A percentile compares a stretch with the other conserved stretches of the same genome.
phyloP scores from a whole-genome alignment of 2,329 filamentous ascomycete species.

The Mycosphaerelloides madeirae region DNA sequence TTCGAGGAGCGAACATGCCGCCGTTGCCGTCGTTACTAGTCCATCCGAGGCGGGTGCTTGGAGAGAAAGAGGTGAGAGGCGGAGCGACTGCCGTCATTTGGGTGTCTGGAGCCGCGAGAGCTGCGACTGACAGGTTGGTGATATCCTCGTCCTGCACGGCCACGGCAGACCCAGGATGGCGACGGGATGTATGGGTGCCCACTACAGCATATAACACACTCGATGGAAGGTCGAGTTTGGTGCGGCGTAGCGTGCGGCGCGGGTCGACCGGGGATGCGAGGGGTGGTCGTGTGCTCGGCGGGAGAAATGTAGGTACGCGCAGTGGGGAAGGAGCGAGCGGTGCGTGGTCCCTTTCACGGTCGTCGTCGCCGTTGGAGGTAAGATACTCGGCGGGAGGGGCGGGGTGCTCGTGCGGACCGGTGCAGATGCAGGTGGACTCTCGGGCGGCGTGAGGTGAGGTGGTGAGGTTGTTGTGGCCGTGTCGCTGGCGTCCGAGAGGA shows the following conservation, averaged over 20 bases:
- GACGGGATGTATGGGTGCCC: too few species aligned
- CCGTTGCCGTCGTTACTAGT: conserved; percentile 54
- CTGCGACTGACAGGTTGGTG: conserved; percentile 2
- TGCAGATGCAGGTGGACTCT: too few species aligned
- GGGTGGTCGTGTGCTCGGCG: conserved; percentile 9
- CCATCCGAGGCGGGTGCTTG: conserved; percentile 50
- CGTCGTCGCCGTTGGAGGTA: too few species aligned
- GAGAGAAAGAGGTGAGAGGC: conserved; percentile 57
- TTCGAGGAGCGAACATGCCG: conserved; percentile 74
- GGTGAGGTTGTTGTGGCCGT: neutral
- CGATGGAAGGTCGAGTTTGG: too few species aligned
- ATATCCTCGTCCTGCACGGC: neutral
- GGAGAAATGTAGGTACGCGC: conserved; percentile 3
- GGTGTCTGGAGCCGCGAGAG: conserved; percentile 4
- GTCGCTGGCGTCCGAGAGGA: too few species aligned
- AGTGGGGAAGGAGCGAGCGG: conserved; percentile 1
- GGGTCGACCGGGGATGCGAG: too few species aligned
- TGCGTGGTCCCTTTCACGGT: neutral
- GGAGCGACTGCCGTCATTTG: conserved; percentile 63
- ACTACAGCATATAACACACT: too few species aligned
- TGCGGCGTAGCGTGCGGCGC: neutral
- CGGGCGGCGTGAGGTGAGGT: conserved; percentile 1
- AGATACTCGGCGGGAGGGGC: neutral
- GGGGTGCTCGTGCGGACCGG: neutral
- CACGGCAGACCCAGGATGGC: too few species aligned